Evolutionary conservation across 225 moss, liverwort and hornwort genomes (phyloP).

Genomic region (Neckera pumila): DNA sequence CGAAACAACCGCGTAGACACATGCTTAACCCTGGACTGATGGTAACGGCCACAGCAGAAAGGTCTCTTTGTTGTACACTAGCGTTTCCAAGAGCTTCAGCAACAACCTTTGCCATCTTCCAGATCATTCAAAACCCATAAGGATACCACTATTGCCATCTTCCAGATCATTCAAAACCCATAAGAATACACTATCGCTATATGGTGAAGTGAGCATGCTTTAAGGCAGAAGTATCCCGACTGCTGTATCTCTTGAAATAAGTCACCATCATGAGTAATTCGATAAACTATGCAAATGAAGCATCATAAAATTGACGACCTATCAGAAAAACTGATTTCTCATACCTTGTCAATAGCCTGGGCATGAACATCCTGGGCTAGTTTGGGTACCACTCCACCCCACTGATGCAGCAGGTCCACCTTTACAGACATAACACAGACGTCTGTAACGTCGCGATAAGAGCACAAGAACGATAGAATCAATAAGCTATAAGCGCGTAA

Average conservation of each 20-base stretch:
- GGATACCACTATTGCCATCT: neutral
- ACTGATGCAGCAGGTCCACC: constrained; percentile 82
- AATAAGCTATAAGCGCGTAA: too few species aligned
- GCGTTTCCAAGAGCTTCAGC: constrained; percentile 80
- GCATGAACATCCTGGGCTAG: constrained; percentile 87
- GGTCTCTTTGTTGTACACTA: constrained; percentile 61
- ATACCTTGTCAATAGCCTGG: constrained; percentile 83
- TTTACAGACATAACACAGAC: constrained; percentile 8
- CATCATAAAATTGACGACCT: neutral
- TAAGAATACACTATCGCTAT: too few species aligned
- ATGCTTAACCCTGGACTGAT: constrained; percentile 94
- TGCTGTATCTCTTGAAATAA: neutral
- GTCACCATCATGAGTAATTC: neutral
- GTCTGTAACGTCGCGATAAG: neutral
- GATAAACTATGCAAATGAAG: neutral
- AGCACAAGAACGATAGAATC: too few species aligned
- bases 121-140: constrained; percentile 4
- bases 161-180: too few species aligned
- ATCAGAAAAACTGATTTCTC: neutral
- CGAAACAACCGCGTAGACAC: constrained; percentile 66
- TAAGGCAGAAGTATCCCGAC: neutral
- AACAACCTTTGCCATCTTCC: constrained; percentile 66
- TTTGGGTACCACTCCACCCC: constrained; percentile 97
- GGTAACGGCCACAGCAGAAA: constrained; percentile 93
- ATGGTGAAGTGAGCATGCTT: neutral